phyloP scores from a whole-genome alignment of 345 rosid genomes.

The Heritiera littoralis region DNA sequence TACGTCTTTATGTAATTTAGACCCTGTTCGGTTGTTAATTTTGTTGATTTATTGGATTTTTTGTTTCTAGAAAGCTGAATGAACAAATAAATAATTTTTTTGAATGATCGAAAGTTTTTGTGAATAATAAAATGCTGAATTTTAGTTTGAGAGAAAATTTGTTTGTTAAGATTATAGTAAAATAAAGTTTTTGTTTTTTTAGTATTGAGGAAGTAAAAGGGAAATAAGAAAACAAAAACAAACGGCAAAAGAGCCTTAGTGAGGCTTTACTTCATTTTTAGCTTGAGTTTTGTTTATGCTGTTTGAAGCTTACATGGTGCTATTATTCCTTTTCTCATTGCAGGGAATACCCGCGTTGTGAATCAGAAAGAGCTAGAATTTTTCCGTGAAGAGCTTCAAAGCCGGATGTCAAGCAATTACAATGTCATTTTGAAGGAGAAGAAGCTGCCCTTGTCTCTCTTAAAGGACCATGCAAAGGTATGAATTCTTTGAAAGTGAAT shows the following conservation, averaged over 20 bases:
- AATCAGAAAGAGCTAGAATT: constrained; percentile 75
- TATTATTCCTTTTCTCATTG: not conserved
- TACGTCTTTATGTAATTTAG: not conserved
- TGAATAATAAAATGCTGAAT: not conserved
- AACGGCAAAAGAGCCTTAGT: not conserved
- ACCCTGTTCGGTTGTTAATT: not conserved
- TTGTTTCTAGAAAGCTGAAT: not conserved
- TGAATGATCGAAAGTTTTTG: no score
- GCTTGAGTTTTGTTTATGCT: not conserved
- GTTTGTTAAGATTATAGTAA: not conserved
- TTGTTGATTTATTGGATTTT: not conserved
- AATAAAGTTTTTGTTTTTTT: not conserved
- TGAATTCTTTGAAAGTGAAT: constrained; percentile 5
- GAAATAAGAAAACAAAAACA: not conserved
- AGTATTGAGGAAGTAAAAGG: not conserved
- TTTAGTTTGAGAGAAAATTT: no score
- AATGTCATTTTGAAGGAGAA: constrained; percentile 82
- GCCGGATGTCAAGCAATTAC: constrained; percentile 61
- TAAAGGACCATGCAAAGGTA: constrained; percentile 80
- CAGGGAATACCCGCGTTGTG: constrained; percentile 81
- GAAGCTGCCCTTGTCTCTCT: constrained; percentile 78
- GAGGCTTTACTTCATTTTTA: not conserved
- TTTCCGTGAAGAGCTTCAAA: constrained; percentile 73
- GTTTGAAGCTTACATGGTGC: not conserved
- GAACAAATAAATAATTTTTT: not conserved